phyloP scores from a whole-genome alignment of 768 basidiomycete species.

The Boletus edulis region DNA sequence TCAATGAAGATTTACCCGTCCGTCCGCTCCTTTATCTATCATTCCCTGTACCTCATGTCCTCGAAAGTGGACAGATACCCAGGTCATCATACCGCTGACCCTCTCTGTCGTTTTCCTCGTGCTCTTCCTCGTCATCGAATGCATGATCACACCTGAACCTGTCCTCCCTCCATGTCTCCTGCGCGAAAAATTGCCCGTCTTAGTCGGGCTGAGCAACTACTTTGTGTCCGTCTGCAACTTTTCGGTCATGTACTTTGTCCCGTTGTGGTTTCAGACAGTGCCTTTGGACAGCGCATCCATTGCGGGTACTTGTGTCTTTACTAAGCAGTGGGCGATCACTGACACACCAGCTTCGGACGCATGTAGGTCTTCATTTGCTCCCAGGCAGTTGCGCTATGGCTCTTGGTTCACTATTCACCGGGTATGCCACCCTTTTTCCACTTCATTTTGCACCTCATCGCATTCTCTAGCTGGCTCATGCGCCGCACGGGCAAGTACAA shows the following conservation, averaged over 20 bases:
- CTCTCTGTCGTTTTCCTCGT: slow-evolving; percentile 44
- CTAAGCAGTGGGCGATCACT: not conserved
- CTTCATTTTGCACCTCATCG: not conserved
- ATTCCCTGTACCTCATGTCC: not conserved
- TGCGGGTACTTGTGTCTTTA: slow-evolving; percentile 41
- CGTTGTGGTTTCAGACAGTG: slow-evolving; percentile 83
- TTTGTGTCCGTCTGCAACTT: slow-evolving; percentile 76
- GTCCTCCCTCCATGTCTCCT: slow-evolving; percentile 66
- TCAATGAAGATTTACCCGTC: slow-evolving; percentile 64
- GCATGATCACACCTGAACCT: slow-evolving; percentile 63
- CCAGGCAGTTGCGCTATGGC: slow-evolving; percentile 52
- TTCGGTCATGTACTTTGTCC: slow-evolving; percentile 71
- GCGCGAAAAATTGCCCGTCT: slow-evolving; percentile 62
- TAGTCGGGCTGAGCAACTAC: slow-evolving; percentile 70
- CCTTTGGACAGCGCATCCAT: slow-evolving; percentile 63
- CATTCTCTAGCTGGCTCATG: slow-evolving; percentile 41
- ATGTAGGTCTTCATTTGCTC: slow-evolving; percentile 44
- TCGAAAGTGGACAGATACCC: slow-evolving; percentile 51
- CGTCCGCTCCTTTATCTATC: not conserved
- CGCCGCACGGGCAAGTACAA: slow-evolving; percentile 52
- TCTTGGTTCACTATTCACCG: slow-evolving; percentile 49
- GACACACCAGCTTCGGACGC: not conserved
- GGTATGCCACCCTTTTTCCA: slow-evolving; percentile 20
- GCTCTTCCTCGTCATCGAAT: slow-evolving; percentile 59
- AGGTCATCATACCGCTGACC: slow-evolving; percentile 49